Percentiles rank a stretch among this genome's conserved stretches.
Evolutionary conservation across 2,329 filamentous ascomycete genomes (phyloP).

Genomic region (Aspergillus pseudotamarii): DNA sequence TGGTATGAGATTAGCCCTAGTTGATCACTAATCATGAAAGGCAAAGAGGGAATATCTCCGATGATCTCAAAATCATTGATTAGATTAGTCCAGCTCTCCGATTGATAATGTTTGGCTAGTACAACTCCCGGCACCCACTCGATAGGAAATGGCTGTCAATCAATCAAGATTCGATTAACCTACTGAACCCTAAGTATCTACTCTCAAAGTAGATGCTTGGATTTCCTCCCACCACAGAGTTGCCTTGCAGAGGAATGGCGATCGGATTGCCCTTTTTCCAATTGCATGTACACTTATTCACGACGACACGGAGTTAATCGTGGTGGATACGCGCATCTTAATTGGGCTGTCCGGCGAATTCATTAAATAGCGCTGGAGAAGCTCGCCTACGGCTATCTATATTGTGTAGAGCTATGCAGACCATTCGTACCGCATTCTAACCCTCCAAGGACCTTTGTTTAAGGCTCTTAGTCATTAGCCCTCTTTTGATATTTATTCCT

Average conservation of each 20-base stretch:
- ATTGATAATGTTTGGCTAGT: not conserved
- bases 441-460: too few species aligned
- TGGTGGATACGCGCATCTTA: not conserved
- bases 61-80: not conserved
- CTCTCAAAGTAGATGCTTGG: not conserved
- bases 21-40: not conserved
- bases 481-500: too few species aligned
- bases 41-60: not conserved
- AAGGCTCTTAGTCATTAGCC: too few species aligned
- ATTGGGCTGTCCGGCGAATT: too few species aligned
- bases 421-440: too few species aligned
- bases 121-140: not conserved
- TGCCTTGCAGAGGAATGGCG: too few species aligned
- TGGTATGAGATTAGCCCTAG: not conserved
- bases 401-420: too few species aligned
- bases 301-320: not conserved
- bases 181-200: not conserved
- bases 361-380: too few species aligned
- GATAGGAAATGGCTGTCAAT: not conserved
- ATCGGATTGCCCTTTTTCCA: too few species aligned
- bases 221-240: not conserved
- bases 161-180: not conserved
- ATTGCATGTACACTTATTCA: not conserved
- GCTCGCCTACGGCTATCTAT: too few species aligned
- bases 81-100: not conserved